Evolutionary conservation across 306 rosid species (phyloP).

Genomic region (Lathyrus sativus): DNA sequence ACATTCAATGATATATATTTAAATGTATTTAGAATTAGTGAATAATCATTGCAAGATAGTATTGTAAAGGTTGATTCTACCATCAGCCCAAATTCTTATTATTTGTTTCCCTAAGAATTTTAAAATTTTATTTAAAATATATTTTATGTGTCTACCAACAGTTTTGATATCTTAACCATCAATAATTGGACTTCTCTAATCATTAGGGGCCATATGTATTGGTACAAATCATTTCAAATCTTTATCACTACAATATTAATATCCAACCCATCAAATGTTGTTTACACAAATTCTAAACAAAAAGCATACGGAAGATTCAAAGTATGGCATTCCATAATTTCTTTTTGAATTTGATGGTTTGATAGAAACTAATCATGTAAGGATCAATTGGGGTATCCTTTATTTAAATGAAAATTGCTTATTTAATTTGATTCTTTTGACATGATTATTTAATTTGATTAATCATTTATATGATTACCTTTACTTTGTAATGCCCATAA

Average conservation of each 20-base stretch:
- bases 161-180: neutral
- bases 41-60: no score
- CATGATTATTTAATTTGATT: neutral
- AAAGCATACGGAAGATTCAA: neutral
- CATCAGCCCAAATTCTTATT: no score
- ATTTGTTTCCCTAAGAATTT: no score
- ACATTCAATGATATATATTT: no score
- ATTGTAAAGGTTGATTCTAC: no score
- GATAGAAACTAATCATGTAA: neutral
- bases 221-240: neutral
- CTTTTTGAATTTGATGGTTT: neutral
- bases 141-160: neutral
- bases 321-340: neutral
- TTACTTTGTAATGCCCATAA: neutral
- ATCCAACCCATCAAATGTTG: neutral
- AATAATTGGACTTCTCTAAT: constrained; percentile 3
- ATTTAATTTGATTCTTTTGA: neutral
- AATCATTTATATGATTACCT: neutral
- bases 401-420: neutral
- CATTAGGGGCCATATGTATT: constrained; percentile 2
- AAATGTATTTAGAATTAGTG: no score
- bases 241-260: neutral
- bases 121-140: no score
- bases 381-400: neutral
- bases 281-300: neutral